Conservation (phyloP, 2,329 filamentous ascomycete species). For the Colletotrichum camelliae region DNA sequence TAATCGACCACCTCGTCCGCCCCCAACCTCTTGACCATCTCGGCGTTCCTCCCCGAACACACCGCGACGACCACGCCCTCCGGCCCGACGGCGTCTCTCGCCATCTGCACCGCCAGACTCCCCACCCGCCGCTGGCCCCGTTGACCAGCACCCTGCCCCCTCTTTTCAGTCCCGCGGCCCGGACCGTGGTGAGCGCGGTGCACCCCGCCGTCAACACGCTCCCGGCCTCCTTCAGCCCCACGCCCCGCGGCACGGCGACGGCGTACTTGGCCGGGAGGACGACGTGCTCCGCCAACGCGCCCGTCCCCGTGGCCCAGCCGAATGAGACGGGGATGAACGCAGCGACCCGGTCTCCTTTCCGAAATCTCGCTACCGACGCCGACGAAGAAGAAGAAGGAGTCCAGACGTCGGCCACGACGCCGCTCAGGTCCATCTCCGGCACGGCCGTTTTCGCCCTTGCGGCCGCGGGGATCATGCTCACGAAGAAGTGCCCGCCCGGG, state of each 20-base stretch:
- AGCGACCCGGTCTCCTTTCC: conserved; percentile 38
- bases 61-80: conserved; percentile 50
- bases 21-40: conserved; percentile 50
- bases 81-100: conserved; percentile 39
- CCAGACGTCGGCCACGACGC: conserved; percentile 42
- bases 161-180: conserved; percentile 39
- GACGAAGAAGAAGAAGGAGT: conserved; percentile 18
- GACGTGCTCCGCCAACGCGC: conserved; percentile 45
- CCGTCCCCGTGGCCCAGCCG: conserved; percentile 37
- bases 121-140: conserved; percentile 59
- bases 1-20: conserved; percentile 48
- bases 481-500: conserved; percentile 45
- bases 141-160: conserved; percentile 52
- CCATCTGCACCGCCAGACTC: conserved; percentile 50
- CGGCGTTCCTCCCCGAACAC: conserved; percentile 52
- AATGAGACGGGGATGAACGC: conserved; percentile 41
- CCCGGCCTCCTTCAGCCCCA: conserved; percentile 37
- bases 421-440: conserved; percentile 50
- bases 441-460: conserved; percentile 39
- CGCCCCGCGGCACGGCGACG: conserved; percentile 33
- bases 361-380: conserved; percentile 16
- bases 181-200: conserved; percentile 43
- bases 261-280: conserved; percentile 38
- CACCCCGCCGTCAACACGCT: conserved; percentile 41
- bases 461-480: conserved; percentile 44